Conservation (phyloP, 306 rosid genomes). For the Cotoneaster glaucophyllus region DNA sequence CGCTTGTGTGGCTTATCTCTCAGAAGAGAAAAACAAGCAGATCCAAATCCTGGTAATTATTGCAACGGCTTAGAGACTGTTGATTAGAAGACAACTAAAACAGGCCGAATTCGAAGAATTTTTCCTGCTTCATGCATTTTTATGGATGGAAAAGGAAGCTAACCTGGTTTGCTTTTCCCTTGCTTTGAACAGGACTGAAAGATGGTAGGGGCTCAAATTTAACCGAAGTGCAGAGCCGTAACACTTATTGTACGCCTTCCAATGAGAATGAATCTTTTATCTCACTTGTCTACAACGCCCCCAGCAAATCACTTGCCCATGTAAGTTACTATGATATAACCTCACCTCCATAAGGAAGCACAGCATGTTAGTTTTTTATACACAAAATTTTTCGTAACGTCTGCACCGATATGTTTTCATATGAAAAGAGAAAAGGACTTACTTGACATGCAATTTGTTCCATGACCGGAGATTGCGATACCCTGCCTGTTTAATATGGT, state of each 20-base stretch:
- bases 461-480: background rate
- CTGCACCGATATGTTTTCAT: background rate
- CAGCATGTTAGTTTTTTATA: background rate
- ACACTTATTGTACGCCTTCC: conserved; percentile 7
- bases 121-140: background rate
- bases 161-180: background rate
- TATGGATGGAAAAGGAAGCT: background rate
- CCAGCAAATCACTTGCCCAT: background rate
- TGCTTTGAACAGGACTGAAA: conserved; percentile 20
- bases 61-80: background rate
- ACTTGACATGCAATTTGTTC: background rate
- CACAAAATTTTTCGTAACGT: background rate
- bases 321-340: conserved; percentile 14
- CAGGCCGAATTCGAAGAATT: background rate
- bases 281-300: background rate
- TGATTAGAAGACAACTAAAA: background rate
- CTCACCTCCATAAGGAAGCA: background rate
- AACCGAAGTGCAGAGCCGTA: background rate
- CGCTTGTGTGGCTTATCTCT: background rate
- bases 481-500: background rate
- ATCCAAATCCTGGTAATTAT: background rate
- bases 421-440: background rate
- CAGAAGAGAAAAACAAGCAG: conserved; percentile 1
- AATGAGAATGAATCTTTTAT: conserved; percentile 1
- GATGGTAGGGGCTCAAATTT: conserved; percentile 1